Evolutionary conservation across 805 yeast species (phyloP).

Genomic region (Candida broadrunensis): DNA sequence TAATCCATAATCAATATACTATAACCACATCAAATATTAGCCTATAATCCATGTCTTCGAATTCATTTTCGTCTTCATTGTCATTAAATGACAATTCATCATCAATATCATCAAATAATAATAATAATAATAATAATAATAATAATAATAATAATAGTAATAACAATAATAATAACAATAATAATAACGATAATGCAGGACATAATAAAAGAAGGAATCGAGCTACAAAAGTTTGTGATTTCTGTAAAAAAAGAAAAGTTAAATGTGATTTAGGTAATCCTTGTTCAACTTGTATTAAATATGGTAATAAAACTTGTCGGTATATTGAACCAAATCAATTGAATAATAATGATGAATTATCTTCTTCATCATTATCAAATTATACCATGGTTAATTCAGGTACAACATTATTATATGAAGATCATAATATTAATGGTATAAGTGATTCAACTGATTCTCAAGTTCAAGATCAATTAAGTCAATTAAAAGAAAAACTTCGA

Average conservation of each 20-base stretch:
- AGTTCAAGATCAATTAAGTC: constrained; percentile 10
- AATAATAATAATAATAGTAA: neutral
- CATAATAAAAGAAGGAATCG: constrained; percentile 18
- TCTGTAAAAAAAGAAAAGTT: constrained; percentile 34
- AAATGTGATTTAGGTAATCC: constrained; percentile 35
- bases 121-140: too few relatives aligned
- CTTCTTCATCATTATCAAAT: neutral
- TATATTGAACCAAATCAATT: constrained; percentile 1
- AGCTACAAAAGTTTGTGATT: constrained; percentile 28
- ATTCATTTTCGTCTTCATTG: too few relatives aligned
- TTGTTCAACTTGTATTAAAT: constrained; percentile 30
- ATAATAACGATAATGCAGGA: neutral
- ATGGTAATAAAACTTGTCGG: constrained; percentile 24
- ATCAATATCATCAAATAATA: too few relatives aligned
- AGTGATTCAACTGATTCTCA: neutral
- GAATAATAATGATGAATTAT: neutral
- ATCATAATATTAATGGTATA: neutral
- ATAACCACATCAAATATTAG: too few relatives aligned
- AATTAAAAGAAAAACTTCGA: constrained; percentile 11
- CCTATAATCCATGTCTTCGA: too few relatives aligned
- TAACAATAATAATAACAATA: neutral
- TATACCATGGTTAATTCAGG: neutral
- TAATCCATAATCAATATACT: too few relatives aligned
- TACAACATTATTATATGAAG: neutral
- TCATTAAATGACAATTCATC: too few relatives aligned